A percentile compares a stretch with the other conserved stretches of the same genome.
These are phyloP conservation scores for Bruguiera hainesii DNA, from an alignment of 441 rosid genomes.

Conservation along the genomic window DNA sequence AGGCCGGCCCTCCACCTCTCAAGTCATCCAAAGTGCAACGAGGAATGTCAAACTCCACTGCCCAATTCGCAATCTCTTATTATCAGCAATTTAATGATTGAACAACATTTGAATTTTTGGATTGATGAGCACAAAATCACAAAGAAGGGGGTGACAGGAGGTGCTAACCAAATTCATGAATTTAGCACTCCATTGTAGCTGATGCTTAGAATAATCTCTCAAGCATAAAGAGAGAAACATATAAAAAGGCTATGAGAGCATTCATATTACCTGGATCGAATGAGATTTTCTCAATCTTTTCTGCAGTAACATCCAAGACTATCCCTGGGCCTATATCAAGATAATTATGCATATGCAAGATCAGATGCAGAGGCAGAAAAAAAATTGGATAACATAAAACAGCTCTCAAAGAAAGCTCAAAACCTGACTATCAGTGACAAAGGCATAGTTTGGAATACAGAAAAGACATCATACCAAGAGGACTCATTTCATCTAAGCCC, in stretches of 20 bases:
- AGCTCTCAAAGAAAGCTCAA: too few species aligned
- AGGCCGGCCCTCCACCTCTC: constrained; percentile 75
- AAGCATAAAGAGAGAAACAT: neutral
- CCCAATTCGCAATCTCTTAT: constrained; percentile 22
- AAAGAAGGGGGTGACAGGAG: constrained; percentile 40
- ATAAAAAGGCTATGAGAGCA: neutral
- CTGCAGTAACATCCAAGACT: constrained; percentile 60
- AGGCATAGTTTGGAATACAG: neutral
- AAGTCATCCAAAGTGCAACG: constrained; percentile 76
- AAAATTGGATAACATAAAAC: neutral
- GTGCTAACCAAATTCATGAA: neutral
- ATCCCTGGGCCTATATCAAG: constrained; percentile 60
- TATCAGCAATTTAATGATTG: constrained; percentile 50
- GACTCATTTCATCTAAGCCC: constrained; percentile 97
- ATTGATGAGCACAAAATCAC: neutral
- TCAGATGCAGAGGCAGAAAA: constrained; percentile 5
- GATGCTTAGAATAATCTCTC: neutral
- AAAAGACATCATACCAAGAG: constrained; percentile 53
- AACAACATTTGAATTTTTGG: constrained; percentile 13
- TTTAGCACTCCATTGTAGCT: neutral
- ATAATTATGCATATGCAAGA: constrained; percentile 9
- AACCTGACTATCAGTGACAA: too few species aligned
- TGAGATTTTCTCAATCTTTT: constrained; percentile 64
- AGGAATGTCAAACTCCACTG: constrained; percentile 91
- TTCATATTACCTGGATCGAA: constrained; percentile 80